These are phyloP conservation scores for Eucalyptus tenuipes DNA, from an alignment of 345 rosid species.

Conservation along the genomic window DNA sequence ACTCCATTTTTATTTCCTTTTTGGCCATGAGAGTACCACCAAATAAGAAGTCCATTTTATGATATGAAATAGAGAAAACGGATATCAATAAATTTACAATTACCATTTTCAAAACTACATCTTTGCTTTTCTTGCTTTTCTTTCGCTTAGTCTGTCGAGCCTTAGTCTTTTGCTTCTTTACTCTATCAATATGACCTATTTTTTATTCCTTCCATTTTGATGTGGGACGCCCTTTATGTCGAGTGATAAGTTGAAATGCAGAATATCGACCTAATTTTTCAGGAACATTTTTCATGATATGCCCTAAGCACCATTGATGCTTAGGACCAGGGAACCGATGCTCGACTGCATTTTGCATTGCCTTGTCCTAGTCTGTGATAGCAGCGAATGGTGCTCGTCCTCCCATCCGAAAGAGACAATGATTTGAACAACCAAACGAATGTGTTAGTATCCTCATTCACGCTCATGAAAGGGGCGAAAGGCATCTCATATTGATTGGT, in stretches of 20 bases:
- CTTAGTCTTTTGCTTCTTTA: no score
- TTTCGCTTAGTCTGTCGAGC: no score
- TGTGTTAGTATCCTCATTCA: no score
- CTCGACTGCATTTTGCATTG: neutral
- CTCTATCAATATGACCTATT: no score
- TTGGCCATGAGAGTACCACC: neutral
- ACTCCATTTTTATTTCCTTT: neutral
- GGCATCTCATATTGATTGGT: no score
- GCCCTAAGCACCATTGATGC: neutral
- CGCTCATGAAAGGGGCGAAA: no score
- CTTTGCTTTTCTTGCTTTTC: no score
- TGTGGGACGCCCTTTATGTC: no score
- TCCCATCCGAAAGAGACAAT: rapidly evolving
- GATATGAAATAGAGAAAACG: no score
- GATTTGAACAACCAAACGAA: no score
- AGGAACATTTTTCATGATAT: neutral
- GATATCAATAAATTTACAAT: no score
- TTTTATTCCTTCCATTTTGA: no score
- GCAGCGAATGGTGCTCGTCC: neutral
- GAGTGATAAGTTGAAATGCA: neutral
- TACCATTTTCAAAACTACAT: neutral
- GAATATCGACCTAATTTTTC: neutral
- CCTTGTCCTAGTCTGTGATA: neutral
- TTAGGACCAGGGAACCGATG: neutral
- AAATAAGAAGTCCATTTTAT: neutral